Base-by-base conservation (phyloP, 2,329 filamentous ascomycete genomes). In the Talaromyces sp. region DNA sequence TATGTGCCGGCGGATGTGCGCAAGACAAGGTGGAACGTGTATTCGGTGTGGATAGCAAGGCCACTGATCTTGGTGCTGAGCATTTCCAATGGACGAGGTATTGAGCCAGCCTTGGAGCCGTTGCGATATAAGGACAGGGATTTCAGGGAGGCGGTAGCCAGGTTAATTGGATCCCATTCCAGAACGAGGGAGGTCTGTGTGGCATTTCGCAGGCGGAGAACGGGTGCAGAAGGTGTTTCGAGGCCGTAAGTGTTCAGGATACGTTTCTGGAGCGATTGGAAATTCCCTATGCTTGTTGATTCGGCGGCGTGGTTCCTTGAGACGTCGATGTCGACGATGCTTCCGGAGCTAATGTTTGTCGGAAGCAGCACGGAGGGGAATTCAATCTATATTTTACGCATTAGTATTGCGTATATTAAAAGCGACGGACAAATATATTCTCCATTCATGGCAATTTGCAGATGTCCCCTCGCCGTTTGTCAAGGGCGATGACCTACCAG, bases 181-280 rank as follows among this genome's bases (percentile, higher is more conserved):
- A 99, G 89, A 41, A 99, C 94, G 52, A 97, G 89, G 29, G 91
- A 95, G n/a, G 94, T 99, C 77, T 99, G 94, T 0, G 94, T 99
- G 59, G 93, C 92, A 82, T 97, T 99, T 77, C 92, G 89, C 76
- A 94, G 95, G 70, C 92, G 90, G 38, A 99, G 86, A 56, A 89
- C 77, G 8, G 94, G 94, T 0, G 88, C 80, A 26, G 84, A 79
- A 32, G 94, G 94, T 60, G 91, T 88, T 62, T 85, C 81, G 66
- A 90, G 85, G 67, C 94, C 94, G 74, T 97, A 97, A 58, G 90
- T 89, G 67, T 84, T 82, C 77, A 89, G 89, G 79, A 99, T 97
- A 68, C 88, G 87, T 69, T 89, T 86, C 79, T 99, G 94, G n/a
- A 99, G 88, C 32, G 85, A 78, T 65, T 88, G 82, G 81, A 99